Evolutionary conservation across 2,329 filamentous ascomycete species (phyloP).

Genomic region (Colletotrichum neosansevieriae): DNA sequence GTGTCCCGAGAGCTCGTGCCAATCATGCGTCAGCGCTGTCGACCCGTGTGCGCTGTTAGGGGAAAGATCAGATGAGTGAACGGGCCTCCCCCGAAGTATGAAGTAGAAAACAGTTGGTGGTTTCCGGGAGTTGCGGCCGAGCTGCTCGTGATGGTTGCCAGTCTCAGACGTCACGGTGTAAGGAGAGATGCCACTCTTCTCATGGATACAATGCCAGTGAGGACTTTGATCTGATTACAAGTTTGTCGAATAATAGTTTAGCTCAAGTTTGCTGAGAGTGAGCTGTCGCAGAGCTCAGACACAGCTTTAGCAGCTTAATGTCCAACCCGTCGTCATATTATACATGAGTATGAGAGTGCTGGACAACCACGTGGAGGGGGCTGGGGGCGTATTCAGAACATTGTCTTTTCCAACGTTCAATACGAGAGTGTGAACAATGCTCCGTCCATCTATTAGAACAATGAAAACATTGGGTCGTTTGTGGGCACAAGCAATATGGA

Average conservation of each 20-base stretch:
- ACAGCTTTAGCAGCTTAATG: too few relatives aligned
- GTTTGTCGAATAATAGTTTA: too few relatives aligned
- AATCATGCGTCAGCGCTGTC: neutral
- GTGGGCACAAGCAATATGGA: conserved; percentile 5
- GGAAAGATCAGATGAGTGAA: neutral
- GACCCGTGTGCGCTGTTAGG: too few relatives aligned
- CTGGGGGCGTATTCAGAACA: neutral
- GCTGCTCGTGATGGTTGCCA: too few relatives aligned
- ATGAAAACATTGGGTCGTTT: conserved; percentile 2
- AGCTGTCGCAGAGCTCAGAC: too few relatives aligned
- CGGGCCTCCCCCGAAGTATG: conserved; percentile 2
- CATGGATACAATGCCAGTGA: too few relatives aligned
- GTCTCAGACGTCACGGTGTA: too few relatives aligned
- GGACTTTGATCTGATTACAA: too few relatives aligned
- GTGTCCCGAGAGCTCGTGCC: neutral
- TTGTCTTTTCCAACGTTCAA: neutral
- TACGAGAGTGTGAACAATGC: conserved; percentile 15
- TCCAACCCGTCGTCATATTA: too few relatives aligned
- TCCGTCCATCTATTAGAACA: conserved; percentile 8
- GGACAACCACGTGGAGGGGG: conserved; percentile 8
- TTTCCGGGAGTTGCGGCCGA: conserved; percentile 4
- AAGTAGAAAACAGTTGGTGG: neutral
- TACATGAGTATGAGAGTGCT: conserved; percentile 1
- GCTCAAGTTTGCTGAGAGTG: too few relatives aligned
- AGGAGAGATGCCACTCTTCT: too few relatives aligned